Evolutionary conservation across 768 basidiomycete genomes (phyloP), one percentile per base, ranked within the genome.

Genomic region (Coprinellus aureogranulatus): DNA sequence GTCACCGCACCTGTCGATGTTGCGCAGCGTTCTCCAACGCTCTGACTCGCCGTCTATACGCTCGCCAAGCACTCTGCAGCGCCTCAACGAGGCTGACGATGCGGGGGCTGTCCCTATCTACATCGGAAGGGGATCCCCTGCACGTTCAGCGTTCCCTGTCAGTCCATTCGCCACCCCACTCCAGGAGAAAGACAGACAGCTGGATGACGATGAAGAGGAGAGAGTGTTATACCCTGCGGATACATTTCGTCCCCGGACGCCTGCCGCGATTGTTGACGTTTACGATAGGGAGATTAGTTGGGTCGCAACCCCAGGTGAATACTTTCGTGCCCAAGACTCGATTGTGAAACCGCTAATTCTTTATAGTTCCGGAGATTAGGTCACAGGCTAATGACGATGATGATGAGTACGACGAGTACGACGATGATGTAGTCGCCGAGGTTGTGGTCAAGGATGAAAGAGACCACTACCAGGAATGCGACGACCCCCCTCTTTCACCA

Each of bases 141-240:
- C 83, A 26, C 77, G 81, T 58, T 81, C 81, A 57, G 89, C 89
- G 14, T 85, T 86, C 69, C 82, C 86, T 5, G 82, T 77, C 27
- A 92, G 87, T 67, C 88, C 90, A 14, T 90, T 90, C 64, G 81
- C 81, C 11, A 85, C 84, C 2, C 90, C 89, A 0, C 67, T 88
- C 52, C 85, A 82, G 69, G 90, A 91, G 68, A 77, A 78, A 42
- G 70, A 61, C 47, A 77, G 37, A 69, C 80, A 28, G 77, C 75
- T 49, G 78, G 53, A 44, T 20, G 70, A 84, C 23, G 88, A 89
- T 18, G 88, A 91, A 22, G 89, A 87, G 58, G 88, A 90, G 57
- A 78, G 85, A 63, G 84, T 89, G 26, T 67, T 88, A 28, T 88
- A 82, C 66, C 79, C 81, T 46, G 81, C 83, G 42, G 85, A 86